Conservation (phyloP, 2,329 filamentous ascomycete species). For the Ampelomyces quisqualis region DNA sequence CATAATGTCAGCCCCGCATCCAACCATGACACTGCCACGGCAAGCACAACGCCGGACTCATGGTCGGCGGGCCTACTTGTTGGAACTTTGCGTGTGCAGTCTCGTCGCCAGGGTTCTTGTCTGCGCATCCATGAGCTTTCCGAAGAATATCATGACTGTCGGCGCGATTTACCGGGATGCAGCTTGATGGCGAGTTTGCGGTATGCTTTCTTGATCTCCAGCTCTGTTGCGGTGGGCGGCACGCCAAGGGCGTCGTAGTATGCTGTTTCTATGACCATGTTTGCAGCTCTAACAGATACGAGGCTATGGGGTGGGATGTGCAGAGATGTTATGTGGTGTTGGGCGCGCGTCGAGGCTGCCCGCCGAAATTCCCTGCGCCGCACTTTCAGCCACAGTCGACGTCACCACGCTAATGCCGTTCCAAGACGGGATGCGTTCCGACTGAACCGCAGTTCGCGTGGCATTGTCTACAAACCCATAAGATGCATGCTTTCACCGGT, state of each 20-base stretch:
- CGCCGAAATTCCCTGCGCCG: constrained; percentile 20
- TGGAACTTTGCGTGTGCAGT: constrained; percentile 94
- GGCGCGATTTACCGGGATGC: constrained; percentile 67
- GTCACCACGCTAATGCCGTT: constrained; percentile 11
- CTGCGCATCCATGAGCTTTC: constrained; percentile 48
- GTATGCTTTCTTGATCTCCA: constrained; percentile 97
- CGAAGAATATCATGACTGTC: constrained; percentile 17
- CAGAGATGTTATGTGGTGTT: constrained; percentile 9
- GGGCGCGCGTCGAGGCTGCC: constrained; percentile 19
- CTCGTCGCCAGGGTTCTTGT: constrained; percentile 97
- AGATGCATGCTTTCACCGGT: too few relatives aligned
- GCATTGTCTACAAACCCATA: neutral
- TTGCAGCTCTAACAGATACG: constrained; percentile 8
- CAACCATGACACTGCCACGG: constrained; percentile 3
- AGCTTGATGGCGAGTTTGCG: constrained; percentile 88
- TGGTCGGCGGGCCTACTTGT: constrained; percentile 56
- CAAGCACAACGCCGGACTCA: constrained; percentile 3
- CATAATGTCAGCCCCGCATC: constrained; percentile 26
- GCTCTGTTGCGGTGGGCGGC: constrained; percentile 77
- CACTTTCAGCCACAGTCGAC: constrained; percentile 18
- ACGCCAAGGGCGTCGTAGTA: constrained; percentile 90
- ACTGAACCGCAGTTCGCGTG: neutral
- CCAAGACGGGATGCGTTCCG: constrained; percentile 1
- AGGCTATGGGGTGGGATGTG: constrained; percentile 10
- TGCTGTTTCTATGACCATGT: constrained; percentile 82